Evolutionary conservation across 805 yeast species (phyloP).

Genomic region (Yarrowia sp.): DNA sequence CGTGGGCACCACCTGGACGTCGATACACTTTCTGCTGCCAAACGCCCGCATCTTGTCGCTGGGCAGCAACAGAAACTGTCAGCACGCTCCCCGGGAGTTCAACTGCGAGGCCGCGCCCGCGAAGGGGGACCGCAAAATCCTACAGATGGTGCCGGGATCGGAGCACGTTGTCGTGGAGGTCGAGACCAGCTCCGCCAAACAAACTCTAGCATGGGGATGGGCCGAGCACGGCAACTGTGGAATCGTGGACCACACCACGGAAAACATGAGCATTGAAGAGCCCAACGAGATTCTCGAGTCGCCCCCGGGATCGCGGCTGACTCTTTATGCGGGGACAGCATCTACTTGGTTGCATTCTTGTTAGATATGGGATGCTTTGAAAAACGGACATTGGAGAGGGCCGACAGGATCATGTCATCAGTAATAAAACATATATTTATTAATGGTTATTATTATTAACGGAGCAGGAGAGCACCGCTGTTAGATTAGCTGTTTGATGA

Average conservation of each 20-base stretch:
- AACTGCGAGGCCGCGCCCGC: neutral
- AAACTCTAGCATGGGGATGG: constrained; percentile 86
- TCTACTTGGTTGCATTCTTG: constrained; percentile 16
- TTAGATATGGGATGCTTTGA: neutral
- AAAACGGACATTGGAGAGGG: neutral
- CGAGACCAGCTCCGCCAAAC: neutral
- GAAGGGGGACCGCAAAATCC: constrained; percentile 22
- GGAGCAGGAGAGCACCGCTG: too few relatives aligned
- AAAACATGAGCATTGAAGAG: constrained; percentile 23
- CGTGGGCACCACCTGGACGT: constrained; percentile 72
- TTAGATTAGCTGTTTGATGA: too few relatives aligned
- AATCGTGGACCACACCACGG: constrained; percentile 27
- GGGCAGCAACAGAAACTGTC: constrained; percentile 81
- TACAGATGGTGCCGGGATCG: constrained; percentile 60
- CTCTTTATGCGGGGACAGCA: constrained; percentile 12
- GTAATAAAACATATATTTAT: constrained; percentile 9
- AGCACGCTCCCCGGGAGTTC: constrained; percentile 42
- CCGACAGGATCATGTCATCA: neutral
- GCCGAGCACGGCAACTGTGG: constrained; percentile 99
- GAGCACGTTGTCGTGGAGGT: constrained; percentile 66
- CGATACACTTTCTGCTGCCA: constrained; percentile 51
- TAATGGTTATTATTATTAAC: neutral
- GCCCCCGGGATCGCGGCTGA: neutral
- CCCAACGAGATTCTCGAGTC: constrained; percentile 12
- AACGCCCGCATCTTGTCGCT: constrained; percentile 44